Evolutionary conservation across 495 filamentous ascomycete species (phyloP), one percentile per base, ranked within the genome.

Genomic region (Aspergillus incahuasiensis): DNA sequence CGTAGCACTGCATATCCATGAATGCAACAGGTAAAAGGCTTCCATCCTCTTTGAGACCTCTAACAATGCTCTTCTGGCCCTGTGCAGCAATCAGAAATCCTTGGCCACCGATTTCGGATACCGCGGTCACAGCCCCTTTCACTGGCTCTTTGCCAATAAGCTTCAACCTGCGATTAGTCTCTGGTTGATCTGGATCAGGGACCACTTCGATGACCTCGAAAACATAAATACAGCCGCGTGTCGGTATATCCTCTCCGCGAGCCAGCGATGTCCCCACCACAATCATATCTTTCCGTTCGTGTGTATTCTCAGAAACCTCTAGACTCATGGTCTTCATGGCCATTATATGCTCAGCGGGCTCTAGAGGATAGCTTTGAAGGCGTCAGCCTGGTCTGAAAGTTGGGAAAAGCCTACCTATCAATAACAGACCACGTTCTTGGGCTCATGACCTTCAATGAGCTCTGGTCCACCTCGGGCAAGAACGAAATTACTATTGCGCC

Each of bases 41-140:
- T 1, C 89, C 88, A 62, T 99, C 94, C 71, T 97, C 94, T 63
- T 97, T 97, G 0, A 99, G 77, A 35, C 94, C 94, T 47, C 94
- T 79, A 2, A 99, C 91, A 88, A 97, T 94, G 67, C 90, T 88
- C 65, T 99, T 99, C 63, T 97, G 94, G 2, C 94, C 94, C 65
- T 99, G 95, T 0, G 91, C 91, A 13, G 88, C 86, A 38, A 96
- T 83, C 72, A 97, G 79, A 55, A 96, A 88, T 0, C 92, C 92
- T 64, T 97, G 91, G 0, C 86, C 91, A n/a, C 94, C 94, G 32
- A 96, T 84, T 25, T 86, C 84, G 4, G 88, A 91, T 12, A 99
- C 59, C 0, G 89, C 88, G 4, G 91, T 96, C 12, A 99, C 88
- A n/a, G 92, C 91, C 2, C 94, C 94, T 55, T 92, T 89, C 24